These are phyloP conservation scores for Aspergillus cejpii DNA, from an alignment of 2,329 filamentous ascomycete species.

Conservation along the genomic window DNA sequence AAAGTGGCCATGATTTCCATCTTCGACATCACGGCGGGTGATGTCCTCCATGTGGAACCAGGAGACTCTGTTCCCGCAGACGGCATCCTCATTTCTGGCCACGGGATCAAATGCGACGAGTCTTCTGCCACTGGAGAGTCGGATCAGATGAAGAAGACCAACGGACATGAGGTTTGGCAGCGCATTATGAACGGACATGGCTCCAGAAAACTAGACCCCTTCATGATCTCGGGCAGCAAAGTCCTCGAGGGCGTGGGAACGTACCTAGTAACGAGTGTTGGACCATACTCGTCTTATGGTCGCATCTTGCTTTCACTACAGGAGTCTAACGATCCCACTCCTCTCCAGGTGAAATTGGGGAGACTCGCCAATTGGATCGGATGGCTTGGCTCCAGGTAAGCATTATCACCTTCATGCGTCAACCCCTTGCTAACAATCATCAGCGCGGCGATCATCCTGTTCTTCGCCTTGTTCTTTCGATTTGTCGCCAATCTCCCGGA, in stretches of 20 bases:
- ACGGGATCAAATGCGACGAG: slow-evolving; percentile 64
- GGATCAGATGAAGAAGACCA: slow-evolving; percentile 62
- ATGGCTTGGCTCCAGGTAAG: slow-evolving; percentile 62
- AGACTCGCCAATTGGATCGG: slow-evolving; percentile 70
- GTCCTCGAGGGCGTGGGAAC: slow-evolving; percentile 72
- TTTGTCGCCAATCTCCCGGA: slow-evolving; percentile 64
- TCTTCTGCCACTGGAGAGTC: slow-evolving; percentile 69
- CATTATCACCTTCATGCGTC: not conserved
- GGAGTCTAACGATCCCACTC: slow-evolving; percentile 67
- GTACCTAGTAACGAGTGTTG: slow-evolving; percentile 66
- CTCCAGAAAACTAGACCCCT: slow-evolving; percentile 56
- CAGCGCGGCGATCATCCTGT: slow-evolving; percentile 64
- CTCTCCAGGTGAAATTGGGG: slow-evolving; percentile 69
- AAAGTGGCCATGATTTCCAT: slow-evolving; percentile 58
- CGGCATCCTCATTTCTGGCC: slow-evolving; percentile 60
- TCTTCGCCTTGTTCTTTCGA: slow-evolving; percentile 78
- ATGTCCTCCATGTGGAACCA: slow-evolving; percentile 61
- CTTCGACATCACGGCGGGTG: slow-evolving; percentile 61
- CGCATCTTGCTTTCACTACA: slow-evolving; percentile 68
- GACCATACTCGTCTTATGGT: slow-evolving; percentile 66
- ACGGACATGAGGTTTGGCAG: slow-evolving; percentile 54
- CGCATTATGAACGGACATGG: slow-evolving; percentile 49
- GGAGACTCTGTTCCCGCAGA: slow-evolving; percentile 66
- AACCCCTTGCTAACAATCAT: slow-evolving; percentile 7
- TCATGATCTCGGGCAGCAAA: slow-evolving; percentile 73